A percentile compares a stretch with the other conserved stretches of the same genome.
phyloP scores from a whole-genome alignment of 169 alveolate species.

The Cryptosporidium tyzzeri region DNA sequence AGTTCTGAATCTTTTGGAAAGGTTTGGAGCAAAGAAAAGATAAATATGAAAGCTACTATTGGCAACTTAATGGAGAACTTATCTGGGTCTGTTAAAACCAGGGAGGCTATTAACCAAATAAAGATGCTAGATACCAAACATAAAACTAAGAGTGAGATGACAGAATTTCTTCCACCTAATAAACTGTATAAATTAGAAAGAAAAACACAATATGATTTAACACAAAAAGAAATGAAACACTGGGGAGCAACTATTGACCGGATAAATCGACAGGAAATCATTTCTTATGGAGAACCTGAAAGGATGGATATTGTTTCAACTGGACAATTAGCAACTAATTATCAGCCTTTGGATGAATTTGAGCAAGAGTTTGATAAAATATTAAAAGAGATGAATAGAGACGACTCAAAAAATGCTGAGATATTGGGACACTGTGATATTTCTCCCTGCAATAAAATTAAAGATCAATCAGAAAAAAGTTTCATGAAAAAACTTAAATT shows the following conservation, averaged over 20 bases:
- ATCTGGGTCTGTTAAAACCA: conserved; percentile 12
- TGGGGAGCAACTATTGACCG: conserved; percentile 81
- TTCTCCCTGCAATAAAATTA: conserved; percentile 48
- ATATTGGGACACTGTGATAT: neutral
- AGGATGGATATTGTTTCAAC: conserved; percentile 50
- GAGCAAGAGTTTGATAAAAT: conserved; percentile 79
- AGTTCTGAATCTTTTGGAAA: conserved; percentile 26
- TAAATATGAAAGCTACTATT: conserved; percentile 41
- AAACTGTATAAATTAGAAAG: conserved; percentile 78
- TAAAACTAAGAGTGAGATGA: conserved; percentile 7
- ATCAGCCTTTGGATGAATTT: conserved; percentile 80
- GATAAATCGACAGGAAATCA: conserved; percentile 70
- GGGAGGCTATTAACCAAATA: conserved; percentile 25
- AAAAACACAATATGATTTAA: conserved; percentile 76
- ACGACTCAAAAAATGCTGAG: neutral
- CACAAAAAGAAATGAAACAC: conserved; percentile 77
- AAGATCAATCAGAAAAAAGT: conserved; percentile 49
- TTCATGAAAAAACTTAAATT: conserved; percentile 76
- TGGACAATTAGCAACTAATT: conserved; percentile 75
- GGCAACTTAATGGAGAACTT: conserved; percentile 34
- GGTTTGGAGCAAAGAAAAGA: conserved; percentile 54
- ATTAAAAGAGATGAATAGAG: conserved; percentile 6
- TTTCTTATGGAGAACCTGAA: conserved; percentile 72
- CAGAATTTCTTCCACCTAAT: conserved; percentile 67
- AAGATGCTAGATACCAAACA: conserved; percentile 18